Evolutionary conservation across 176 grass and related monocot genomes (phyloP).

Genomic region (Aegilops longissima): DNA sequence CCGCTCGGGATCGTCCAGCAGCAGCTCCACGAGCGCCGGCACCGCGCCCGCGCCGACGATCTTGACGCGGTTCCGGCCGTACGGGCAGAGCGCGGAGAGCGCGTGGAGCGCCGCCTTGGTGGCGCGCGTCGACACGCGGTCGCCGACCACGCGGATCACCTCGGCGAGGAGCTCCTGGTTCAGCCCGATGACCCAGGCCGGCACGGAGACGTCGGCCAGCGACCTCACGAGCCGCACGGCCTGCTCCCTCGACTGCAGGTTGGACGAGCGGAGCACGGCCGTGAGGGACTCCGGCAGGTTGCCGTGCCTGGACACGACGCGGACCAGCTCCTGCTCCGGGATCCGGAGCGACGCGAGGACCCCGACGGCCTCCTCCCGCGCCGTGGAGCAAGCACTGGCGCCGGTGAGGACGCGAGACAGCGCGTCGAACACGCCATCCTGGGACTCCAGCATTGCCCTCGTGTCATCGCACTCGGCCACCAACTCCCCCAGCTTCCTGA

Average conservation of each 20-base stretch:
- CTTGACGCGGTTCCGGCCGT: slow-evolving; percentile 67
- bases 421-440: slow-evolving; percentile 40
- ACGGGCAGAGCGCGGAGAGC: slow-evolving; percentile 44
- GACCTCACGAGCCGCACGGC: slow-evolving; percentile 59
- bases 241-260: slow-evolving; percentile 42
- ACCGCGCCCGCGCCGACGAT: slow-evolving; percentile 59
- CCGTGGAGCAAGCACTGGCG: slow-evolving; percentile 20
- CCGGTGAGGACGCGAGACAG: slow-evolving; percentile 35
- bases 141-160: slow-evolving; percentile 53
- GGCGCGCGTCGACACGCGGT: slow-evolving; percentile 45
- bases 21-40: slow-evolving; percentile 53
- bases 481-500: slow-evolving; percentile 48
- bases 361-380: slow-evolving; percentile 61
- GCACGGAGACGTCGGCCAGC: slow-evolving; percentile 38
- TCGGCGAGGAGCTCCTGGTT: slow-evolving; percentile 51
- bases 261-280: slow-evolving; percentile 52
- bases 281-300: slow-evolving; percentile 51
- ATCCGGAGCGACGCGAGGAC: slow-evolving; percentile 69
- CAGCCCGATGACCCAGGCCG: slow-evolving; percentile 43
- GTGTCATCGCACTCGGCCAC: slow-evolving; percentile 35
- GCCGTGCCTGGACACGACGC: slow-evolving; percentile 34
- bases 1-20: slow-evolving; percentile 64
- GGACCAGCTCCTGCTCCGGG: slow-evolving; percentile 50
- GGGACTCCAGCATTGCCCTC: slow-evolving; percentile 37
- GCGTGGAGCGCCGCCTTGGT: slow-evolving; percentile 69